phyloP scores from a whole-genome alignment of 108 stramenopile species.

The Fistulifera pelliculosa region DNA sequence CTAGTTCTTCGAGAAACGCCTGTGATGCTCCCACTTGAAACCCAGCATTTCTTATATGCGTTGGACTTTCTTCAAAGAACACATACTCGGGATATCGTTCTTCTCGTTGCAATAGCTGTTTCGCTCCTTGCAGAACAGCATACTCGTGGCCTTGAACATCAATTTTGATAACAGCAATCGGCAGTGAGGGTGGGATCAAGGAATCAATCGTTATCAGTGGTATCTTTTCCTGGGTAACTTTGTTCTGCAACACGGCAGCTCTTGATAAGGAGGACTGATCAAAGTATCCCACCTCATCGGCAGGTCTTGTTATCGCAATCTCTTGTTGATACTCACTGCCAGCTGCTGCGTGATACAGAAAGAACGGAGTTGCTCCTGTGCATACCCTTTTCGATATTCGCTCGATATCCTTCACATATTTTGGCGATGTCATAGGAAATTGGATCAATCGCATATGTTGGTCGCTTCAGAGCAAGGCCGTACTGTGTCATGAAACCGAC shows the following conservation, averaged over 20 bases:
- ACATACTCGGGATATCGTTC: too few species aligned
- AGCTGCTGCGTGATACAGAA: constrained; percentile 2
- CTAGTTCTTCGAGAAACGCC: too few species aligned
- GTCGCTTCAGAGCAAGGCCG: neutral
- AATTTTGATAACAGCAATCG: constrained; percentile 4
- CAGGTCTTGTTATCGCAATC: neutral
- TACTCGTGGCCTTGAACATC: constrained; percentile 10
- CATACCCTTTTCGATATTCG: too few species aligned
- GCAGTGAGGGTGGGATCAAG: neutral
- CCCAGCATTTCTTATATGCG: too few species aligned
- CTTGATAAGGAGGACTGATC: neutral
- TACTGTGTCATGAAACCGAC: constrained; percentile 1
- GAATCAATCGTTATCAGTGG: neutral
- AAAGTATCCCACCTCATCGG: constrained; percentile 2
- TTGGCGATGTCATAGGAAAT: neutral
- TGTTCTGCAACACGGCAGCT: neutral
- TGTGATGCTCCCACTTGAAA: too few species aligned
- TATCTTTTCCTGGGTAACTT: neutral
- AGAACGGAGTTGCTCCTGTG: neutral
- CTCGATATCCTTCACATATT: constrained; percentile 1
- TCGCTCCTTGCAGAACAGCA: constrained; percentile 8
- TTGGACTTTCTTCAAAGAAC: too few species aligned
- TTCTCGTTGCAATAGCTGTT: neutral
- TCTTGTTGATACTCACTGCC: neutral
- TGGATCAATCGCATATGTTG: neutral